Conservation (phyloP, 768 basidiomycete species). For the Mycena galericulata region DNA sequence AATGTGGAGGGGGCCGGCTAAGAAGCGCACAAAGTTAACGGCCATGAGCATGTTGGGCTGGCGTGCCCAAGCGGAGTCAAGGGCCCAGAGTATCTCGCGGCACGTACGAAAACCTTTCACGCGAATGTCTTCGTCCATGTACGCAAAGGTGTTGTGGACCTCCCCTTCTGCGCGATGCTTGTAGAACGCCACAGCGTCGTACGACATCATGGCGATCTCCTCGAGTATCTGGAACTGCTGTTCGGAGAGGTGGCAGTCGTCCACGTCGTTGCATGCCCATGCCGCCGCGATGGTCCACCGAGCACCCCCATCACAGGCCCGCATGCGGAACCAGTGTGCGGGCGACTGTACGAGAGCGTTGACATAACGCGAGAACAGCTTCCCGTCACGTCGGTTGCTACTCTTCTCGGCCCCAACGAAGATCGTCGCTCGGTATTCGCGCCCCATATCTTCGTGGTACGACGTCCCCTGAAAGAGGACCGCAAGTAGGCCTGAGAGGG, state of each 20-base stretch:
- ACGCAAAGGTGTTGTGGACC: not conserved
- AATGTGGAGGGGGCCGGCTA: not conserved
- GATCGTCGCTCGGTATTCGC: not conserved
- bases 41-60: too few relatives aligned
- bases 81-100: not conserved
- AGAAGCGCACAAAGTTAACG: not conserved
- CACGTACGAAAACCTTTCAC: not conserved
- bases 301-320: not conserved
- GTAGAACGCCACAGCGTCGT: conserved; percentile 6
- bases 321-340: conserved; percentile 9
- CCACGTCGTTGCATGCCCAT: not conserved
- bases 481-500: not conserved
- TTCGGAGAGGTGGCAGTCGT: not conserved
- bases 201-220: conserved; percentile 3
- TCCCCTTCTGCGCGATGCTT: too few relatives aligned
- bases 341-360: too few relatives aligned
- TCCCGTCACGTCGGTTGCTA: not conserved
- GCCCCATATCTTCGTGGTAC: not conserved
- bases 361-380: too few relatives aligned
- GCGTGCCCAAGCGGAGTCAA: too few relatives aligned
- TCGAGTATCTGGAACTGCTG: conserved; percentile 1
- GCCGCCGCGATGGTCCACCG: not conserved
- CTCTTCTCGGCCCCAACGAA: not conserved
- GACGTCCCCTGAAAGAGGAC: not conserved
- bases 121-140: not conserved